These are phyloP conservation scores for Trypanosoma platydactyli DNA, from an alignment of 208 protist genomes.

Conservation along the genomic window DNA sequence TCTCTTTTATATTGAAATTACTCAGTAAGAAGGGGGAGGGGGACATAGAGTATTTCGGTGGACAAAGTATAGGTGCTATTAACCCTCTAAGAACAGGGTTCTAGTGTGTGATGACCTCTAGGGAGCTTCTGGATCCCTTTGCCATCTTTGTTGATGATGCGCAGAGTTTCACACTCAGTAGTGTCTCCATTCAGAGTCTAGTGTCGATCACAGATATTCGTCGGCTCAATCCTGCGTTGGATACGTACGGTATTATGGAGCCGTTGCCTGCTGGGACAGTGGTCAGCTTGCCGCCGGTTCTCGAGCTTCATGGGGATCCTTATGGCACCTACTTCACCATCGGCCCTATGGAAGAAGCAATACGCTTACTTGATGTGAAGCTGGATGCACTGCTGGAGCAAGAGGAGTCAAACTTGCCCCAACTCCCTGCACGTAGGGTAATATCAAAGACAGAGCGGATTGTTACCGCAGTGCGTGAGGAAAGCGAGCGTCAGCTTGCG, in stretches of 20 bases:
- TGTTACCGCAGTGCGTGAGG: constrained; percentile 36
- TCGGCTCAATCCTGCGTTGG: constrained; percentile 47
- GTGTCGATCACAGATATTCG: constrained; percentile 47
- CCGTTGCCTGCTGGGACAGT: constrained; percentile 41
- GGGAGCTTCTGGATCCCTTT: constrained; percentile 24
- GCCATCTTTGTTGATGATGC: constrained; percentile 5
- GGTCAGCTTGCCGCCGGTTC: constrained; percentile 42
- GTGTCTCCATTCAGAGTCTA: constrained; percentile 2
- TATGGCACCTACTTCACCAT: constrained; percentile 50
- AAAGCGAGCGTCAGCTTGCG: constrained; percentile 58
- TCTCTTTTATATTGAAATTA: no score
- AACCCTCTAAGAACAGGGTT: not conserved
- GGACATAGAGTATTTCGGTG: no score
- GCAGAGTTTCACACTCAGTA: constrained; percentile 6
- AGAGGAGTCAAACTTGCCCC: not conserved
- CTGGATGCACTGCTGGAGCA: constrained; percentile 33
- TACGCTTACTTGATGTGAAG: constrained; percentile 35
- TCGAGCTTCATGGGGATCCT: constrained; percentile 24
- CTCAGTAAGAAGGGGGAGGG: no score
- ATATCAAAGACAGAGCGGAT: constrained; percentile 58
- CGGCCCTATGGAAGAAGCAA: constrained; percentile 40
- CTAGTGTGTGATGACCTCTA: not conserved
- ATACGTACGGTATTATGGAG: constrained; percentile 23
- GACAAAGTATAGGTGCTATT: no score
- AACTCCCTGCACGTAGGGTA: constrained; percentile 47